phyloP scores from a whole-genome alignment of 352 stramenopile genomes.

The Globisporangium radiosum region DNA sequence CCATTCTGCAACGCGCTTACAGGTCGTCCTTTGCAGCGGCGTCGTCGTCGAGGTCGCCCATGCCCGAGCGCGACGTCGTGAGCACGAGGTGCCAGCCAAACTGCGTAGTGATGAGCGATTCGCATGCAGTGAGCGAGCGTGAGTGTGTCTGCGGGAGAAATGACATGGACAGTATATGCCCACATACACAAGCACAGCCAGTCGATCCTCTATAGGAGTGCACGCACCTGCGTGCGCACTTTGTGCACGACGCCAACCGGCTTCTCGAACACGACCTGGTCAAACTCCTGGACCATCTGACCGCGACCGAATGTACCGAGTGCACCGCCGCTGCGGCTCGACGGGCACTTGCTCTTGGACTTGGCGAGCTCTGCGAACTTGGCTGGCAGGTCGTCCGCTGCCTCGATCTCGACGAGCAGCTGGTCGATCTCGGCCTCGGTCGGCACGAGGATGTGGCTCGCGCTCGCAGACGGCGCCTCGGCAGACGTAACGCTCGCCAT shows the following conservation, averaged over 20 bases:
- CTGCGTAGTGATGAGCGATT: slow-evolving; percentile 13
- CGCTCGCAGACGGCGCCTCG: slow-evolving; percentile 35
- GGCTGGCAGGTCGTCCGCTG: slow-evolving; percentile 34
- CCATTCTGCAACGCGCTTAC: neutral
- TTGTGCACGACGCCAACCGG: slow-evolving; percentile 62
- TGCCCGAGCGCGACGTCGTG: slow-evolving; percentile 52
- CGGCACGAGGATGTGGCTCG: slow-evolving; percentile 72
- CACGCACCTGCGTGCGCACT: slow-evolving; percentile 60
- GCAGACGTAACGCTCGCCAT: slow-evolving; percentile 17
- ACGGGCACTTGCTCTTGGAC: slow-evolving; percentile 68
- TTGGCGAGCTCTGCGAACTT: slow-evolving; percentile 53
- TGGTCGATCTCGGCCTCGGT: slow-evolving; percentile 53
- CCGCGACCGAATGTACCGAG: slow-evolving; percentile 62
- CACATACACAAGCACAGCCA: neutral
- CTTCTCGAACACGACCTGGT: slow-evolving; percentile 73
- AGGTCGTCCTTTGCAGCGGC: slow-evolving; percentile 6
- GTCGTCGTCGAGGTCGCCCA: slow-evolving; percentile 23
- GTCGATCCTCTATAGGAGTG: neutral
- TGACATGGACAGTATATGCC: neutral
- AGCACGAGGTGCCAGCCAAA: slow-evolving; percentile 83
- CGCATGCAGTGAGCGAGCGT: slow-evolving; percentile 1
- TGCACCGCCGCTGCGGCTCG: slow-evolving; percentile 46
- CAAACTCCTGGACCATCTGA: slow-evolving; percentile 73
- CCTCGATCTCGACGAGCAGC: slow-evolving; percentile 36
- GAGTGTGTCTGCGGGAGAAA: neutral